Conservation (phyloP, 2,329 filamentous ascomycete species). For the Pseudogymnoascus sp. region DNA sequence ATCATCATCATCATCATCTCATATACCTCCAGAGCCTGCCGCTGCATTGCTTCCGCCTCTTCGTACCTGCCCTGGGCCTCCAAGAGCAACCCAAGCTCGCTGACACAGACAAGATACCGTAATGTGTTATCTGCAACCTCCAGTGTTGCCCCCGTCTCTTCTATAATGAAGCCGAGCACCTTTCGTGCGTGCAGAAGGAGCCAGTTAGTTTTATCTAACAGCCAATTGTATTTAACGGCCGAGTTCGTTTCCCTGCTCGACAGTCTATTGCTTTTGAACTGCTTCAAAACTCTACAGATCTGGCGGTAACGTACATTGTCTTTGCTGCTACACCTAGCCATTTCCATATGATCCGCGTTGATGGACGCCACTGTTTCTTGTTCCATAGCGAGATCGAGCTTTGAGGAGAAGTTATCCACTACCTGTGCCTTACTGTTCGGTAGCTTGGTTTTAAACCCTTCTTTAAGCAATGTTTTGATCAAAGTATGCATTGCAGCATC, state of each 20-base stretch:
- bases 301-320: constrained; percentile 24
- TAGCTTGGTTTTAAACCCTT: too few species aligned
- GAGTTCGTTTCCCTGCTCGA: too few species aligned
- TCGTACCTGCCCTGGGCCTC: neutral
- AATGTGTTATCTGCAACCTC: too few species aligned
- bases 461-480: too few species aligned
- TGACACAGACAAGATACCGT: neutral
- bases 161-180: too few species aligned
- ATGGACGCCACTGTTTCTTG: neutral
- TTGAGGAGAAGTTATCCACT: neutral
- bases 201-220: neutral
- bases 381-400: neutral
- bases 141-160: too few species aligned
- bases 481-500: too few species aligned
- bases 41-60: neutral
- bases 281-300: constrained; percentile 8
- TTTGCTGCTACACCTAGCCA: constrained; percentile 33
- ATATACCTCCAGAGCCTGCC: neutral
- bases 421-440: too few species aligned
- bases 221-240: too few species aligned
- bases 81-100: neutral
- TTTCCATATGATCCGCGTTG: constrained; percentile 28
- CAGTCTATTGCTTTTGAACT: neutral
- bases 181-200: neutral
- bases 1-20: too few species aligned